Conservation (phyloP, 306 rosid species). For the Quercus berberidifolia region DNA sequence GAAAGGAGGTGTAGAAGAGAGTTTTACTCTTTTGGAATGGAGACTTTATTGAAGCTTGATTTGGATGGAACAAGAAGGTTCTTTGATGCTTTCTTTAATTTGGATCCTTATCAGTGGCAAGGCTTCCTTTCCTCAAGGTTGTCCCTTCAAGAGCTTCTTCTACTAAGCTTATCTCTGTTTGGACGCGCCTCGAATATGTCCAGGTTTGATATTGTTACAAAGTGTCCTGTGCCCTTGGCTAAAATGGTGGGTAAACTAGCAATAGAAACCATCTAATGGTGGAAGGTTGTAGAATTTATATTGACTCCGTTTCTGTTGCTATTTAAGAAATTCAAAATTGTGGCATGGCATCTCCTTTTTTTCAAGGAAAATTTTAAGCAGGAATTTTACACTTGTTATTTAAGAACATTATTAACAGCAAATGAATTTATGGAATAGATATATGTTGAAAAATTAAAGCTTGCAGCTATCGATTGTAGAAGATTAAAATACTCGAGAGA, state of each 20-base stretch:
- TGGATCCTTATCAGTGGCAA: conserved; percentile 70
- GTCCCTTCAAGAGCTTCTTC: conserved; percentile 46
- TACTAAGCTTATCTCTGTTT: conserved; percentile 56
- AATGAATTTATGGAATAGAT: not conserved
- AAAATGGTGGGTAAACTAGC: conserved; percentile 67
- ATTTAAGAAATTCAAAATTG: not conserved
- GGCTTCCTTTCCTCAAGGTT: conserved; percentile 83
- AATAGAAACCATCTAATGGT: conserved; percentile 43
- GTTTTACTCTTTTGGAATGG: conserved; percentile 85
- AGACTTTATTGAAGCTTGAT: conserved; percentile 78
- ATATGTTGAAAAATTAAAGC: not conserved
- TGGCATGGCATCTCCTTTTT: no score
- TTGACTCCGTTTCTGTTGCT: not conserved
- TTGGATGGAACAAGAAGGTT: conserved; percentile 63
- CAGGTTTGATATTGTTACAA: conserved; percentile 66
- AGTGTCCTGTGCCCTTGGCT: conserved; percentile 72
- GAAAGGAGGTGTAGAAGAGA: conserved; percentile 56
- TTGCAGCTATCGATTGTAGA: not conserved
- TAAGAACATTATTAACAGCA: not conserved
- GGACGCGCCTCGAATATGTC: conserved; percentile 58
- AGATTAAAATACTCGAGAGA: not conserved
- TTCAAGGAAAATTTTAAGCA: not conserved
- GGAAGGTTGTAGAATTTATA: not conserved
- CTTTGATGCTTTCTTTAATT: conserved; percentile 80
- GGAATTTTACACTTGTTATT: not conserved